Evolutionary conservation across 208 protist genomes (phyloP), one percentile per base, ranked within the genome.

Genomic region (Strigomonas culicis): DNA sequence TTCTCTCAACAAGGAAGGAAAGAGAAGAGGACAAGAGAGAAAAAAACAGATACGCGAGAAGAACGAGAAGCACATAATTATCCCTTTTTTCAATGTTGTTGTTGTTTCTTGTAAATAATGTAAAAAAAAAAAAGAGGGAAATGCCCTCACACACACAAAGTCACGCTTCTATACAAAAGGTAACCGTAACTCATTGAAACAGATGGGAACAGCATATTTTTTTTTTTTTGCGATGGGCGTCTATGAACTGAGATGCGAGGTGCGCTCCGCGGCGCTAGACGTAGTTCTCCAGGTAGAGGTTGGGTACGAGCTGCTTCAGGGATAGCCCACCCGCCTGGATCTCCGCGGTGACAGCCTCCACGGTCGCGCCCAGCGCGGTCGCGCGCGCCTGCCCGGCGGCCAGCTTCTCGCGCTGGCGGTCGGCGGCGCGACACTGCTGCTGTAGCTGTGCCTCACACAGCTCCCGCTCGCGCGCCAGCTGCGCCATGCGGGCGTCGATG

Each of bases 261-360:
- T n/a, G n/a, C n/a, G n/a, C n/a, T n/a, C n/a, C n/a, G n/a, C n/a
- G n/a, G 4, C 13, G n/a, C 13, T 36, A 79, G 36, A 62, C 65
- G 58, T 92, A 94, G 72, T 94, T 94, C 8, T 92, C 80, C 41
- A 94, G 82, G 59, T 87, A 64, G 19, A 94, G 66, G 34, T 84
- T 86, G 3, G 88, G 88, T 11, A 94, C 83, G 1, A 90, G 66
- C 68, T 90, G 80, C 34, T 70, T 75, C 55, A 94, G 69, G 69
- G 90, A 60, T 60, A 92, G 34, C 31, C 80, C 74, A 4, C 77
- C 81, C 22, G 74, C 59, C 39, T 80, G 49, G 19, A 79, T 77
- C 47, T 92, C 84, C 39, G 73, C 55, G 53, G 74, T 78, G 30
- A 92, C 84, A 30, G 61, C 77, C 15, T 94, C 88, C 41, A 94